A percentile compares a stretch with the other conserved stretches of the same genome.
Conservation (phyloP, 2,329 filamentous ascomycete species). For the Botryotinia calthae region DNA sequence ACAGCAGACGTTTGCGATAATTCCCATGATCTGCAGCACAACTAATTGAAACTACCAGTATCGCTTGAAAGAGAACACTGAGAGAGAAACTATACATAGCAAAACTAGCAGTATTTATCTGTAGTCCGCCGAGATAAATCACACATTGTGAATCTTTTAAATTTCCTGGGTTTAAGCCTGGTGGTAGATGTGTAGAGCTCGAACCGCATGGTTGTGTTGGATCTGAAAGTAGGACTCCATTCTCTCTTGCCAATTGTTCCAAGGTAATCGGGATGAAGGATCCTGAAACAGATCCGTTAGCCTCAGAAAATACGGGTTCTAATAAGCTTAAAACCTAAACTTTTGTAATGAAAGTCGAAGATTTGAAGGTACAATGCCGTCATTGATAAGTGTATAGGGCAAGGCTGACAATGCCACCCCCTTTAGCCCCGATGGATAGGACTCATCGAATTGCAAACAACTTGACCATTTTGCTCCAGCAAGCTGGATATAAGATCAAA, state of each 20-base stretch:
- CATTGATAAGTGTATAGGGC: slow-evolving; percentile 2
- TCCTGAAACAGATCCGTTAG: slow-evolving; percentile 48
- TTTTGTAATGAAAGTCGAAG: slow-evolving; percentile 11
- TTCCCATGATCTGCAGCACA: slow-evolving; percentile 92
- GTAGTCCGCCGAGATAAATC: slow-evolving; percentile 73
- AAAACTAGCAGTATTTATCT: slow-evolving; percentile 95
- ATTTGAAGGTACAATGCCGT: slow-evolving; percentile 15
- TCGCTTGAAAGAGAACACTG: slow-evolving; percentile 82
- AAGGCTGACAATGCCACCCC: background rate
- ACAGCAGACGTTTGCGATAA: slow-evolving; percentile 83
- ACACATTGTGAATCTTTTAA: slow-evolving; percentile 66
- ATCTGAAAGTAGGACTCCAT: slow-evolving; percentile 81
- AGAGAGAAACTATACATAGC: slow-evolving; percentile 98
- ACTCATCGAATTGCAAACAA: slow-evolving; percentile 9
- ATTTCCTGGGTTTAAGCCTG: slow-evolving; percentile 22
- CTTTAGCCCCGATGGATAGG: background rate
- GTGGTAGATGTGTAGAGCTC: slow-evolving; percentile 29
- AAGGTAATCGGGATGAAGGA: slow-evolving; percentile 95
- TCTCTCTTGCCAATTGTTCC: slow-evolving; percentile 88
- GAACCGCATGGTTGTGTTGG: slow-evolving; percentile 68
- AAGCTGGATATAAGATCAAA: background rate
- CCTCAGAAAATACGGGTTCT: background rate
- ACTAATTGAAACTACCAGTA: slow-evolving; percentile 94
- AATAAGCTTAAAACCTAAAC: slow-evolving; percentile 11
- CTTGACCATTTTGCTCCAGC: background rate